These are phyloP conservation scores for Chimonanthus praecox DNA, from an alignment of 164 flowering plant genomes.

Conservation along the genomic window DNA sequence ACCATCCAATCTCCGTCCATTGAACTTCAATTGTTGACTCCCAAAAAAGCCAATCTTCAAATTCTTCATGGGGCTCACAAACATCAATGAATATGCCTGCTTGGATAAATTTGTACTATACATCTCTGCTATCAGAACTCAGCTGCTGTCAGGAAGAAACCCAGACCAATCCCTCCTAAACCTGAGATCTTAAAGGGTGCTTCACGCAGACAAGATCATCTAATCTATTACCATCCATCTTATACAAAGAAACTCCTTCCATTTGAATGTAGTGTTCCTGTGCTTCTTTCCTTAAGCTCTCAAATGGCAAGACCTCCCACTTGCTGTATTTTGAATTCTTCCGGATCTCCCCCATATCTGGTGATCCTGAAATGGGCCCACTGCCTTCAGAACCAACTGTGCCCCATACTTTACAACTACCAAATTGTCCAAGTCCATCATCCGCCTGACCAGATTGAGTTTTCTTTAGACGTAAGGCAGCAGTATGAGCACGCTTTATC, in stretches of 20 bases:
- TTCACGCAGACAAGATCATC: constrained; percentile 92
- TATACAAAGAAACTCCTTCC: constrained; percentile 79
- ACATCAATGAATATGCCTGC: not conserved
- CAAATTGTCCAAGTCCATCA: constrained; percentile 58
- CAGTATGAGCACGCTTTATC: constrained; percentile 72
- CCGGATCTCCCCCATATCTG: constrained; percentile 76
- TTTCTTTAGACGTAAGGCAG: constrained; percentile 68
- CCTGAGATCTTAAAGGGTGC: constrained; percentile 28
- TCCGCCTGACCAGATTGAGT: constrained; percentile 35
- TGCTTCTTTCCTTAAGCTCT: constrained; percentile 72
- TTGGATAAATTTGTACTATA: not conserved
- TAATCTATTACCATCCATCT: constrained; percentile 94
- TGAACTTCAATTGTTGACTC: not conserved
- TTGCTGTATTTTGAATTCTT: constrained; percentile 77
- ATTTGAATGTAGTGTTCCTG: constrained; percentile 60
- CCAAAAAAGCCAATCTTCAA: not conserved
- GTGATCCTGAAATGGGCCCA: constrained; percentile 79
- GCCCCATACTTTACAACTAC: constrained; percentile 94
- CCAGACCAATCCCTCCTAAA: not conserved
- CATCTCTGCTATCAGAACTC: not conserved
- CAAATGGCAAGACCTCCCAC: constrained; percentile 83
- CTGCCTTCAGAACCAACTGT: constrained; percentile 31
- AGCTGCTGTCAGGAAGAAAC: not conserved
- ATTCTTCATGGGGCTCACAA: not conserved
- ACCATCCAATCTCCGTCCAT: not conserved